Evolutionary conservation across 768 basidiomycete genomes (phyloP).

Genomic region (Termitomyces sp.): DNA sequence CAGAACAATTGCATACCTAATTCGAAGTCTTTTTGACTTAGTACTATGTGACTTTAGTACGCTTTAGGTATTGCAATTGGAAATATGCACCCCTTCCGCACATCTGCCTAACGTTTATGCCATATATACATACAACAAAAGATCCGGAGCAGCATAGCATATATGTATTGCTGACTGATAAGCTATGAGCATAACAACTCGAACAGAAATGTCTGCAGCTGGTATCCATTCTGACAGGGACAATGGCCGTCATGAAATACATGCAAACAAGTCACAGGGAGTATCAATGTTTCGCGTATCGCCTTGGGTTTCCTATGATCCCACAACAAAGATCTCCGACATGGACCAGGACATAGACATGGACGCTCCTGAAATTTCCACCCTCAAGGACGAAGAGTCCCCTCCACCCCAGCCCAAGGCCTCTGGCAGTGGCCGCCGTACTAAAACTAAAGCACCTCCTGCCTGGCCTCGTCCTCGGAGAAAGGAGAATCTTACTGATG

Average conservation of each 20-base stretch:
- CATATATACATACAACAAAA: neutral
- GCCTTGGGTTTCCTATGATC: constrained; percentile 60
- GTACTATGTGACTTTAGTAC: no score
- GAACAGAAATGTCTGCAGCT: constrained; percentile 14
- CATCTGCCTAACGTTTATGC: neutral
- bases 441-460: constrained; percentile 14
- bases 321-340: constrained; percentile 24
- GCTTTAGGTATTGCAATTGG: no score
- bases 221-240: constrained; percentile 12
- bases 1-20: constrained; percentile 28
- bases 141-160: neutral
- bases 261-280: constrained; percentile 31
- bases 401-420: constrained; percentile 50
- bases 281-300: constrained; percentile 58
- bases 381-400: constrained; percentile 67
- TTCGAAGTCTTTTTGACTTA: neutral
- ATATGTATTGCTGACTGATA: neutral
- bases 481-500: constrained; percentile 33
- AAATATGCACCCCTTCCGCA: neutral
- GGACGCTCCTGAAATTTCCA: constrained; percentile 84
- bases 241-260: constrained; percentile 27
- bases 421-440: constrained; percentile 22
- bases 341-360: constrained; percentile 55
- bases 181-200: neutral
- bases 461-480: constrained; percentile 18